Percentiles rank a stretch among this genome's conserved stretches.
Evolutionary conservation across 1,284 basidiomycete genomes (phyloP).

Genomic region (Athelia psychrophila): DNA sequence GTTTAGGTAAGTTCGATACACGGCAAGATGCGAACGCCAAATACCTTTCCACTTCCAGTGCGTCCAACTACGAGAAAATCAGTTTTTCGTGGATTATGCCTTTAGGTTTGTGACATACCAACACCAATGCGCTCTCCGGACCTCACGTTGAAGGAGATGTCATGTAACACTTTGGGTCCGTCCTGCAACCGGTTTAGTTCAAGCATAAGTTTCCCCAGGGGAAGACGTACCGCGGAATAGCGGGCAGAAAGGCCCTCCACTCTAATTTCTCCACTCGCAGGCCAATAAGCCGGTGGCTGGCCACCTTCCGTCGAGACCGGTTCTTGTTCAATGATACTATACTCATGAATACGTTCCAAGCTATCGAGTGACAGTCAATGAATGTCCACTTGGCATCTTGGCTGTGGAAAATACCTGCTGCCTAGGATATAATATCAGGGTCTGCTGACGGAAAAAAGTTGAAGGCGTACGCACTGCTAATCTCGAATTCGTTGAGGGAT

Average conservation of each 20-base stretch:
- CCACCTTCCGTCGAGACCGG: slow-evolving; percentile 33
- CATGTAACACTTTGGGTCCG: slow-evolving; percentile 41
- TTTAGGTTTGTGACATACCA: slow-evolving; percentile 26
- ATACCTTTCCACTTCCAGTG: slow-evolving; percentile 52
- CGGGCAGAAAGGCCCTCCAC: slow-evolving; percentile 41
- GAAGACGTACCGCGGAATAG: slow-evolving; percentile 24
- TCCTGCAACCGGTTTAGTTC: slow-evolving; percentile 7
- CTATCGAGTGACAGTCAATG: no score
- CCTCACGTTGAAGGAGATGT: slow-evolving; percentile 44
- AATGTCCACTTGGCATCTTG: no score
- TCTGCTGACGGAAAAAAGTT: neutral
- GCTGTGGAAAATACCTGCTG: no score
- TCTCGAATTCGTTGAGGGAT: slow-evolving; percentile 46
- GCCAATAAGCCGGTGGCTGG: slow-evolving; percentile 57
- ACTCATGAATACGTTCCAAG: slow-evolving; percentile 54
- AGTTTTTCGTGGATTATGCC: slow-evolving; percentile 1
- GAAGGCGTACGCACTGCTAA: slow-evolving; percentile 33
- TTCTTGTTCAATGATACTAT: slow-evolving; percentile 52
- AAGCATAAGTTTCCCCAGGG: no score
- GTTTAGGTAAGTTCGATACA: slow-evolving; percentile 25
- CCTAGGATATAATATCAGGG: slow-evolving; percentile 1
- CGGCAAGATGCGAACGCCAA: neutral
- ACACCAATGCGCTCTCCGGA: slow-evolving; percentile 52
- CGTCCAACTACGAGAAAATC: slow-evolving; percentile 36
- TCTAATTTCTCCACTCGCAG: slow-evolving; percentile 45